These are phyloP conservation scores for Wickerhamiella galacta DNA, from an alignment of 805 yeast genomes.

Conservation along the genomic window DNA sequence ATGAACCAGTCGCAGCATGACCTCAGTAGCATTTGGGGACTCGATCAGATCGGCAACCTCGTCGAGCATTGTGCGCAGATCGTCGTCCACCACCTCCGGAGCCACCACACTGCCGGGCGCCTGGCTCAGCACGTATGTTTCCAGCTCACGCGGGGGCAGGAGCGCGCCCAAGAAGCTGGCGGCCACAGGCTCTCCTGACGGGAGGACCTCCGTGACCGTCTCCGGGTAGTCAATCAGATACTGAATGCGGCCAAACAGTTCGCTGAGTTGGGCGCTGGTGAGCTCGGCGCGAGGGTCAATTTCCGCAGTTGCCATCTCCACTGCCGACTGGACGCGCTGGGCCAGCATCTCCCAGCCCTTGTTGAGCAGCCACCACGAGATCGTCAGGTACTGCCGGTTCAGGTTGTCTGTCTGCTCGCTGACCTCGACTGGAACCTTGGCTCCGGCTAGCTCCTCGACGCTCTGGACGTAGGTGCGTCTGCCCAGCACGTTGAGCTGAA, in stretches of 20 bases:
- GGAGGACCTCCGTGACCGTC: slow-evolving; percentile 4
- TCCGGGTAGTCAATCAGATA: slow-evolving; percentile 22
- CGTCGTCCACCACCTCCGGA: slow-evolving; percentile 11
- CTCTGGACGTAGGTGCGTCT: slow-evolving; percentile 70
- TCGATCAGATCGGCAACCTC: slow-evolving; percentile 29
- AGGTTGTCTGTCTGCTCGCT: slow-evolving; percentile 22
- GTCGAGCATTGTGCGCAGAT: slow-evolving; percentile 24
- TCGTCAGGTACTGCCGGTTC: slow-evolving; percentile 66
- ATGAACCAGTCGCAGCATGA: slow-evolving; percentile 26
- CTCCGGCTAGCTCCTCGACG: slow-evolving; percentile 49
- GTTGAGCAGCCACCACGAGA: slow-evolving; percentile 88
- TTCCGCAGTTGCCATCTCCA: slow-evolving; percentile 41
- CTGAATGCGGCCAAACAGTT: slow-evolving; percentile 21
- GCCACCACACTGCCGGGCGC: slow-evolving; percentile 18
- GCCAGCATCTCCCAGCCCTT: slow-evolving; percentile 59
- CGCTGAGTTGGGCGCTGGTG: slow-evolving; percentile 39
- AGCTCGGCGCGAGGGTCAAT: slow-evolving; percentile 62
- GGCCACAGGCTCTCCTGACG: slow-evolving; percentile 2
- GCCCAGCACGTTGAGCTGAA: slow-evolving; percentile 79
- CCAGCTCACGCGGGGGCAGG: slow-evolving; percentile 36
- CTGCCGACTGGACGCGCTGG: slow-evolving; percentile 36
- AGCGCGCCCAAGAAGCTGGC: slow-evolving; percentile 21
- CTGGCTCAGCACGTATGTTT: slow-evolving; percentile 38
- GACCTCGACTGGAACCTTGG: slow-evolving; percentile 8
- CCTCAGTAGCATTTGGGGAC: slow-evolving; percentile 25